Conservation (phyloP, 495 filamentous ascomycete species). For the Aspergillus mulundensis region DNA sequence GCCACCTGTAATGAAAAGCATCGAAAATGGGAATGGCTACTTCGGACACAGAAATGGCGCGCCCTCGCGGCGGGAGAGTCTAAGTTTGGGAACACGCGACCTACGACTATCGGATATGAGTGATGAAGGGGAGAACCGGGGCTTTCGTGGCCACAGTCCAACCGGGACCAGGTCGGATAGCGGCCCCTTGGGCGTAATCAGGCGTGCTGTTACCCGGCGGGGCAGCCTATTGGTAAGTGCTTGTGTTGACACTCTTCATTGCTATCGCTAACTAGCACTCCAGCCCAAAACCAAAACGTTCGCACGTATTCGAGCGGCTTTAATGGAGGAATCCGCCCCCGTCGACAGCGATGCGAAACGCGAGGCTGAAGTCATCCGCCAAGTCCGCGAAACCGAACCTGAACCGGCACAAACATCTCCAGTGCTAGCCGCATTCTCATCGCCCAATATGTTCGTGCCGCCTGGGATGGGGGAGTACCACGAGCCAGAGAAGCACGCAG, state of each 20-base stretch:
- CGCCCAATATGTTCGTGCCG: slow-evolving; percentile 48
- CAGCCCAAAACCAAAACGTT: slow-evolving; percentile 94
- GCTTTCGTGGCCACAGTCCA: slow-evolving; percentile 42
- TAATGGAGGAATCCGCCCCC: slow-evolving; percentile 82
- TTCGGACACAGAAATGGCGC: slow-evolving; percentile 44
- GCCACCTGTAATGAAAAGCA: slow-evolving; percentile 59
- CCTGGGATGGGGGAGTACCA: slow-evolving; percentile 45
- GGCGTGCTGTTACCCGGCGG: slow-evolving; percentile 72
- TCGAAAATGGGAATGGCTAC: slow-evolving; percentile 50
- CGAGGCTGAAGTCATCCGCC: slow-evolving; percentile 91
- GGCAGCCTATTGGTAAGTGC: slow-evolving; percentile 78
- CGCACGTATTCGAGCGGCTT: slow-evolving; percentile 82
- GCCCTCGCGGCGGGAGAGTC: slow-evolving; percentile 69
- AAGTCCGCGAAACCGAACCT: slow-evolving; percentile 74
- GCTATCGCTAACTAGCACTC: slow-evolving; percentile 9
- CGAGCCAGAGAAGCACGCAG: slow-evolving; percentile 53
- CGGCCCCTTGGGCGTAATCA: slow-evolving; percentile 49
- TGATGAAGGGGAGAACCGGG: slow-evolving; percentile 64
- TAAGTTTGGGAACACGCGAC: slow-evolving; percentile 82
- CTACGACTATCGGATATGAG: slow-evolving; percentile 81
- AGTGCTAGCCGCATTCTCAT: slow-evolving; percentile 33
- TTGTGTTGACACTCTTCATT: neutral
- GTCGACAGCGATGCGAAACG: slow-evolving; percentile 83
- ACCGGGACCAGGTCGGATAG: slow-evolving; percentile 35
- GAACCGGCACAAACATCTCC: slow-evolving; percentile 39